phyloP scores from a whole-genome alignment of 352 stramenopile genomes.

The Thalassiosira hispida region DNA sequence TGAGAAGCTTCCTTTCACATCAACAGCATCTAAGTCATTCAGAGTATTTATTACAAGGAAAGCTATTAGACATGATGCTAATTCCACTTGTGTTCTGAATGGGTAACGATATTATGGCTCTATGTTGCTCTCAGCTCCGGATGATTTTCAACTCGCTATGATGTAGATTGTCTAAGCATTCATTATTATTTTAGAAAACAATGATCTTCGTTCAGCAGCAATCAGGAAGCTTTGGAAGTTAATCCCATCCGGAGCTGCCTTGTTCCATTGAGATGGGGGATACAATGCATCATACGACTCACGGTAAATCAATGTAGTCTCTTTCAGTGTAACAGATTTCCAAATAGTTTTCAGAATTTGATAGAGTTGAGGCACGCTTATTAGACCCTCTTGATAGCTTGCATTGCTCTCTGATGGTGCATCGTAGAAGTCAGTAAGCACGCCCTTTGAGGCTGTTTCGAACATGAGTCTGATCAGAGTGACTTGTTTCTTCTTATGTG shows the following conservation, averaged over 20 bases:
- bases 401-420: background rate
- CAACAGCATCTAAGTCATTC: too few relatives aligned
- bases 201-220: constrained; percentile 25
- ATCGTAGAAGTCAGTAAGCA: constrained; percentile 33
- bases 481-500: constrained; percentile 31
- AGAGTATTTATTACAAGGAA: too few relatives aligned
- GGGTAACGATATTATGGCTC: too few relatives aligned
- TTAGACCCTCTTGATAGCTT: constrained; percentile 1
- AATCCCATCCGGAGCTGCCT: constrained; percentile 23
- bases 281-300: constrained; percentile 30
- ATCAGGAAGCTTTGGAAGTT: constrained; percentile 33
- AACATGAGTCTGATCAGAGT: constrained; percentile 36
- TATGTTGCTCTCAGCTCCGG: too few relatives aligned
- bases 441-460: constrained; percentile 17
- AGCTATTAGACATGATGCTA: too few relatives aligned
- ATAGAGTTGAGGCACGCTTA: constrained; percentile 10
- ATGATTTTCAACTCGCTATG: too few relatives aligned
- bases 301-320: constrained; percentile 18
- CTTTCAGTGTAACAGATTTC: constrained; percentile 23
- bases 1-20: too few relatives aligned
- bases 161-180: too few relatives aligned
- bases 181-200: constrained; percentile 20
- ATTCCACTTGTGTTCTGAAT: too few relatives aligned
- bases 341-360: constrained; percentile 35
- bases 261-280: constrained; percentile 27